Conservation (phyloP, 495 filamentous ascomycete species). For the Lasiosphaeria ovina region DNA sequence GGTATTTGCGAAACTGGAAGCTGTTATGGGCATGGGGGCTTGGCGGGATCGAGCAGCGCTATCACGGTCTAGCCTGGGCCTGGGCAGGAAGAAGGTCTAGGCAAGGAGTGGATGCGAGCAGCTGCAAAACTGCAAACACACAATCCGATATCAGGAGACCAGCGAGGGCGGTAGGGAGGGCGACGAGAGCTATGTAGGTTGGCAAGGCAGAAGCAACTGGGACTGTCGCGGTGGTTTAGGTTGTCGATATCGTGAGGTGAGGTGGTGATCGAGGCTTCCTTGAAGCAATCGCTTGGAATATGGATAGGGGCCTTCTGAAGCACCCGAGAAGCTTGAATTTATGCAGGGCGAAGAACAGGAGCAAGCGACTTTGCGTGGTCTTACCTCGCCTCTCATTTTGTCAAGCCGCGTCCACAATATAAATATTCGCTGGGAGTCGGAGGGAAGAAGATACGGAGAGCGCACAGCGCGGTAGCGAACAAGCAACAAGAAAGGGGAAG, state of each 20-base stretch:
- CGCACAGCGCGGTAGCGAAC: constrained; percentile 25
- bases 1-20: constrained; percentile 4
- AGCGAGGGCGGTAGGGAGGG: neutral
- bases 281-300: neutral
- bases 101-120: neutral
- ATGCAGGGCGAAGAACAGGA: neutral
- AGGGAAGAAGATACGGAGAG: constrained; percentile 13
- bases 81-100: neutral
- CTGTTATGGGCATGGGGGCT: constrained; percentile 11
- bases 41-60: neutral
- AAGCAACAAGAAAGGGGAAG: constrained; percentile 12
- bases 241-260: neutral
- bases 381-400: constrained; percentile 56
- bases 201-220: neutral
- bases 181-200: neutral
- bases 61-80: neutral
- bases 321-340: neutral
- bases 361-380: constrained; percentile 16
- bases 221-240: neutral
- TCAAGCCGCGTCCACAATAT: constrained; percentile 17
- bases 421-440: constrained; percentile 15
- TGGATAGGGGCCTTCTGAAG: neutral
- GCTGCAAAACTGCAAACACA: neutral
- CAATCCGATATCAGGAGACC: neutral
- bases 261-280: neutral